A percentile compares a stretch with the other conserved stretches of the same genome.
Evolutionary conservation across 345 rosid genomes (phyloP).

Genomic region (Clarkia xantiana): DNA sequence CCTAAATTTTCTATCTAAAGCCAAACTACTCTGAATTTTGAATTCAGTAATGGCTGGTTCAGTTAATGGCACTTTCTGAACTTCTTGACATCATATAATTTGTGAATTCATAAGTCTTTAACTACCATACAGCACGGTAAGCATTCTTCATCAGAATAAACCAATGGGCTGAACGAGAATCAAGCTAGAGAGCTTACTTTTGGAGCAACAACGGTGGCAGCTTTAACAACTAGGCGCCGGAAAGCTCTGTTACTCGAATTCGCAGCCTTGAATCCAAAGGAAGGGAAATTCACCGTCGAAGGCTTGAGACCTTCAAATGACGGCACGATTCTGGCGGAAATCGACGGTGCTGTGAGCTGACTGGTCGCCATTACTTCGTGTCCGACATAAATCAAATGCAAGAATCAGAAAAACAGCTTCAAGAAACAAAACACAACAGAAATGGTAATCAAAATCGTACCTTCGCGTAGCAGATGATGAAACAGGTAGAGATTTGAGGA

Average conservation of each 20-base stretch:
- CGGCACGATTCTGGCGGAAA: slow-evolving; percentile 38
- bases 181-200: slow-evolving; percentile 30
- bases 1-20: no score
- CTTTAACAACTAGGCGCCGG: slow-evolving; percentile 49
- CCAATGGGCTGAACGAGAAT: no score
- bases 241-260: slow-evolving; percentile 23
- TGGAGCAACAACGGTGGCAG: slow-evolving; percentile 80
- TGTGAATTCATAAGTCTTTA: no score
- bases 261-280: slow-evolving; percentile 23
- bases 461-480: neutral
- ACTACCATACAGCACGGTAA: no score
- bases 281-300: slow-evolving; percentile 34
- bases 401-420: no score
- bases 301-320: slow-evolving; percentile 51
- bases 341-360: slow-evolving; percentile 47
- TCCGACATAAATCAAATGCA: neutral
- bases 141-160: no score
- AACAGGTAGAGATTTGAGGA: no score
- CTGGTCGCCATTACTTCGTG: slow-evolving; percentile 44
- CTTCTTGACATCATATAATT: no score
- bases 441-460: neutral
- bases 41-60: no score
- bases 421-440: neutral
- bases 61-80: no score
- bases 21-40: no score